Conservation (phyloP, 2,329 filamentous ascomycete species). For the Apiospora rasikravindrae region DNA sequence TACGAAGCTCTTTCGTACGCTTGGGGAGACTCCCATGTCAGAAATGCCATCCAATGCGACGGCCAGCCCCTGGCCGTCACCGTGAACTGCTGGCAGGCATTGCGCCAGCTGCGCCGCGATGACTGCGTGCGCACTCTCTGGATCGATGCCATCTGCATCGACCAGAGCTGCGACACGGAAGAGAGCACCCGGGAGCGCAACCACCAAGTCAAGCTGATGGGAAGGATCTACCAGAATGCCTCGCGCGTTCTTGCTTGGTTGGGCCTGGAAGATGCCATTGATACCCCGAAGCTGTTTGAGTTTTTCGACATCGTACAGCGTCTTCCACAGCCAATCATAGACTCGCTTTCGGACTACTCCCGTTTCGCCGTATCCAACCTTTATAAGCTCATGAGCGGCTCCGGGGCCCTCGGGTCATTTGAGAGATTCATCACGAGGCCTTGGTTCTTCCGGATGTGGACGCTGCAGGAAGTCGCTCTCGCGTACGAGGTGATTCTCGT, state of each 20-base stretch:
- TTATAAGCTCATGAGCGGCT: background rate
- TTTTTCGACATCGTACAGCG: background rate
- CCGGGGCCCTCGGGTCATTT: background rate
- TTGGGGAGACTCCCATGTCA: background rate
- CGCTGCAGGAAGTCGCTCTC: background rate
- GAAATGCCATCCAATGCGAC: background rate
- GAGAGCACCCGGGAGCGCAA: background rate
- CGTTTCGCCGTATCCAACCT: background rate
- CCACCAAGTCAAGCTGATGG: background rate
- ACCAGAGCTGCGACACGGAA: background rate
- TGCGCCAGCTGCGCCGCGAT: background rate
- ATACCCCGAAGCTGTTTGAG: background rate
- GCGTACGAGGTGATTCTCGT: background rate
- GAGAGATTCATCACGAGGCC: background rate
- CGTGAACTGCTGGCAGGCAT: background rate
- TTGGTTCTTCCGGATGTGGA: constrained; percentile 3
- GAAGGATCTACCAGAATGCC: background rate
- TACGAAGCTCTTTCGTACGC: constrained; percentile 15
- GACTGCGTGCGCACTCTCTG: background rate
- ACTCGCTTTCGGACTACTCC: background rate
- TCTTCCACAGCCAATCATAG: background rate
- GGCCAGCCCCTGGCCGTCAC: background rate
- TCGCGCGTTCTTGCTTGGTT: background rate
- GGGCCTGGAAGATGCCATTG: background rate
- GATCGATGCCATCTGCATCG: constrained; percentile 6